phyloP scores from a whole-genome alignment of 1,284 basidiomycete species.

The Puccinia triticina region DNA sequence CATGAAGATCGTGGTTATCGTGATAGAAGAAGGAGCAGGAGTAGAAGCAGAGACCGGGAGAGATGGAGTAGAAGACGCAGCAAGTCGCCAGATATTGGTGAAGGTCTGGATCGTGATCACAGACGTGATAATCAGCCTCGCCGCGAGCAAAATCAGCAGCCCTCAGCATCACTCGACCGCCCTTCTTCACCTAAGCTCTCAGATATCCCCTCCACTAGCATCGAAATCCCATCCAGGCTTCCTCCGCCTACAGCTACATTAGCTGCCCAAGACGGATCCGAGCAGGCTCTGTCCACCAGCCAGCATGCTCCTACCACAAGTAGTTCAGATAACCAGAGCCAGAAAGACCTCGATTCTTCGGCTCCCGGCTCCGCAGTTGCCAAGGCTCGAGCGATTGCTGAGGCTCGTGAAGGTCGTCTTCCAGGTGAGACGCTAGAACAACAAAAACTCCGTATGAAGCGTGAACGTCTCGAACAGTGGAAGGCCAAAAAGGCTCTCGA shows the following conservation, averaged over 20 bases:
- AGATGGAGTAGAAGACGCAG: constrained; percentile 38
- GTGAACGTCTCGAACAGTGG: constrained; percentile 51
- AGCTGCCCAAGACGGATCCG: neutral
- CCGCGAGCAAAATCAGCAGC: constrained; percentile 5
- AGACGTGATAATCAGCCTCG: constrained; percentile 25
- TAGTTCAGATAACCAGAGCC: neutral
- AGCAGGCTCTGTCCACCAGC: neutral
- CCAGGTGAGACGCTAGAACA: constrained; percentile 51
- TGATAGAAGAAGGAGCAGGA: constrained; percentile 60
- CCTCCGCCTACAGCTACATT: neutral
- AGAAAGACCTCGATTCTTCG: constrained; percentile 27
- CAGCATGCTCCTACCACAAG: neutral
- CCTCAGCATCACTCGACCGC: constrained; percentile 1
- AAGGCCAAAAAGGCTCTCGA: constrained; percentile 50
- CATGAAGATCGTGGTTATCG: constrained; percentile 42
- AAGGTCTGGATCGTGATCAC: constrained; percentile 41
- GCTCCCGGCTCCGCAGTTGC: constrained; percentile 46
- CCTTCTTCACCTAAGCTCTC: neutral
- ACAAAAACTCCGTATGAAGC: constrained; percentile 51
- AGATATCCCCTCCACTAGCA: neutral
- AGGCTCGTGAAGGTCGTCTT: constrained; percentile 50
- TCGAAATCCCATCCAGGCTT: neutral
- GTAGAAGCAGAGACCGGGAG: constrained; percentile 56
- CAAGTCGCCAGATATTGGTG: constrained; percentile 14
- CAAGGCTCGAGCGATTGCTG: constrained; percentile 45